Evolutionary conservation across 2,329 filamentous ascomycete genomes (phyloP).

Genomic region (Apiospora saccharicola): DNA sequence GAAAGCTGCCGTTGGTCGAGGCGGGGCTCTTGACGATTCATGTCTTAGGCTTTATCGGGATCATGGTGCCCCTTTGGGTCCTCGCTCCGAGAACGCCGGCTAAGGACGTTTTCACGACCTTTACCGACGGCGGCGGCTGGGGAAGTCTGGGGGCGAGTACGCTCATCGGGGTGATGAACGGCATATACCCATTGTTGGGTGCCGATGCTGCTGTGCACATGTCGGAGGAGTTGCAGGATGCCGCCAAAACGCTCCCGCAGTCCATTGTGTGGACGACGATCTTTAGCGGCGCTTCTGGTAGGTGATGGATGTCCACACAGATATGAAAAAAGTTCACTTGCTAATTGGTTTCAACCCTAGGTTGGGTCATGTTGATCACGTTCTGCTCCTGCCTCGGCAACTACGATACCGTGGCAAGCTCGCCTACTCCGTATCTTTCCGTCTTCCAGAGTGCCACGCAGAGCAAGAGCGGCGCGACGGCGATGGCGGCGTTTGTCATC

Average conservation of each 20-base stretch:
- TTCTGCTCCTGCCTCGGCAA: conserved; percentile 35
- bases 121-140: conserved; percentile 58
- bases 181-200: conserved; percentile 47
- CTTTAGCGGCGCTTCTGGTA: conserved; percentile 31
- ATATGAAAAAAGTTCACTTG: too few species aligned
- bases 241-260: conserved; percentile 43
- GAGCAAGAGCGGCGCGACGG: conserved; percentile 33
- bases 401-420: conserved; percentile 15
- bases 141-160: conserved; percentile 52
- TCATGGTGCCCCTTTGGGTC: conserved; percentile 48
- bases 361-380: conserved; percentile 35
- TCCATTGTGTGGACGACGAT: conserved; percentile 44
- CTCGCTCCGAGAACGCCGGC: conserved; percentile 43
- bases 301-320: too few species aligned
- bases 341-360: too few species aligned
- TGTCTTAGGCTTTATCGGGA: conserved; percentile 51
- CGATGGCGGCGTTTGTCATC: conserved; percentile 38
- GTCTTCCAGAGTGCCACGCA: conserved; percentile 38
- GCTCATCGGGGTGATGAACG: conserved; percentile 53
- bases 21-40: conserved; percentile 52
- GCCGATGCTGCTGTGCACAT: conserved; percentile 46
- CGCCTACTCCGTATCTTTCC: conserved; percentile 39
- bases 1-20: conserved; percentile 49
- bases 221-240: conserved; percentile 49
- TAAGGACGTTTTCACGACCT: conserved; percentile 55